Evolutionary conservation across 352 stramenopile species (phyloP).

Genomic region (Phytophthora fragariae): DNA sequence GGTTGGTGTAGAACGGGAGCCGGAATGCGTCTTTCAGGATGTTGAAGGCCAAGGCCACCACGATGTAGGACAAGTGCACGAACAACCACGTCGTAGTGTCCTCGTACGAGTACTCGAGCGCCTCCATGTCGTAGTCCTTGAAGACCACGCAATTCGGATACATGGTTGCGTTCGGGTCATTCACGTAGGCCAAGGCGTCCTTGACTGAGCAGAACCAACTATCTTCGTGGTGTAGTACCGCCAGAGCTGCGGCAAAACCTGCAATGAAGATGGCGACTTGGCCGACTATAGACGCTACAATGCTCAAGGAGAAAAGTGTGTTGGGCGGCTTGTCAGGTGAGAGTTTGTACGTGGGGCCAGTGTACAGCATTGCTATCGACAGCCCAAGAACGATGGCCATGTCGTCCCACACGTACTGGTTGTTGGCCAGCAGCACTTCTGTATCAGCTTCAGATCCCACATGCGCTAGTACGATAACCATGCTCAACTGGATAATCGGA

Average conservation of each 20-base stretch:
- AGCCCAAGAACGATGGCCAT: constrained; percentile 59
- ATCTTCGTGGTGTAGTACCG: constrained; percentile 28
- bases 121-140: constrained; percentile 47
- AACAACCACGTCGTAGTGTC: constrained; percentile 68
- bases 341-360: constrained; percentile 39
- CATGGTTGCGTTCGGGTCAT: constrained; percentile 20
- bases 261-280: constrained; percentile 57
- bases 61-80: constrained; percentile 60
- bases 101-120: constrained; percentile 49
- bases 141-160: constrained; percentile 49
- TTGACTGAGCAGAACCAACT: constrained; percentile 61
- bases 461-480: constrained; percentile 44
- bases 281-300: constrained; percentile 57
- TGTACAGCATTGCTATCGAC: constrained; percentile 67
- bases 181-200: constrained; percentile 38
- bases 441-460: constrained; percentile 19
- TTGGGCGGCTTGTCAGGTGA: constrained; percentile 46
- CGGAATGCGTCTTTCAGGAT: constrained; percentile 60
- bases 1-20: constrained; percentile 56
- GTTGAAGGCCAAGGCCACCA: constrained; percentile 64
- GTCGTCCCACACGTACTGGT: constrained; percentile 73
- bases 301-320: constrained; percentile 58
- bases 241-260: constrained; percentile 54
- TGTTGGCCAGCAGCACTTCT: constrained; percentile 60
- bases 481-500: constrained; percentile 59